Percentiles rank a stretch among this genome's conserved stretches.
Evolutionary conservation across 495 filamentous ascomycete species (phyloP).

Genomic region (Penicillium turbatum): DNA sequence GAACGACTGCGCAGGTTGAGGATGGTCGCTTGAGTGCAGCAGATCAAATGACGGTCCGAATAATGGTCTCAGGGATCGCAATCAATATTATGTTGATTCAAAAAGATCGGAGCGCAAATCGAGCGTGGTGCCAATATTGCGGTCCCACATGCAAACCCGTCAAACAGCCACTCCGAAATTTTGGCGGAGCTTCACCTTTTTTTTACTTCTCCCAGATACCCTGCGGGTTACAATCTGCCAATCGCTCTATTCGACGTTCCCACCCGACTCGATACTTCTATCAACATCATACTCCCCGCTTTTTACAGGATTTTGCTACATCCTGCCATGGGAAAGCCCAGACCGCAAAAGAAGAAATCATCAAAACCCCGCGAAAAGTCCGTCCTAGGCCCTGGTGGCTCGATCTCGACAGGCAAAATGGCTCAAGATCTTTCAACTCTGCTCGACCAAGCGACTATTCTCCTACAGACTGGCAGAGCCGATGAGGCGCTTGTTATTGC

Average conservation of each 20-base stretch:
- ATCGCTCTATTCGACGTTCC: not conserved
- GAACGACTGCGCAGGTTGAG: not conserved
- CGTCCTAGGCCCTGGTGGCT: constrained; percentile 43
- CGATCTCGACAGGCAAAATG: constrained; percentile 45
- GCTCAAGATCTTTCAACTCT: constrained; percentile 49
- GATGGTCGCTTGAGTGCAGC: not conserved
- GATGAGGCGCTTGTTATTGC: constrained; percentile 64
- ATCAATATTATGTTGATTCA: not conserved
- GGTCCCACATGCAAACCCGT: constrained; percentile 47
- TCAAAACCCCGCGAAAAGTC: constrained; percentile 45
- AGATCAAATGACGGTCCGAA: not conserved
- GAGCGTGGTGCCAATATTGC: constrained; percentile 21
- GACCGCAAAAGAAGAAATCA: constrained; percentile 44
- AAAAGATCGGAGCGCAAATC: constrained; percentile 14
- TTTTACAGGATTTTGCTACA: constrained; percentile 3
- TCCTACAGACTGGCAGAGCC: constrained; percentile 66
- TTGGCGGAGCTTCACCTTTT: constrained; percentile 28
- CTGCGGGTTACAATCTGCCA: constrained; percentile 10
- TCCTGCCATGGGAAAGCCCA: constrained; percentile 45
- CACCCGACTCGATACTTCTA: too few relatives aligned
- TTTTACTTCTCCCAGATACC: constrained; percentile 17
- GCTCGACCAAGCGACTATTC: constrained; percentile 62
- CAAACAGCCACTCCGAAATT: constrained; percentile 44
- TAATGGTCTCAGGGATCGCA: not conserved
- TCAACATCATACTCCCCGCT: not conserved